Base-by-base conservation (phyloP, 257 asterid species). In the Nyctanthes arbortristis region DNA sequence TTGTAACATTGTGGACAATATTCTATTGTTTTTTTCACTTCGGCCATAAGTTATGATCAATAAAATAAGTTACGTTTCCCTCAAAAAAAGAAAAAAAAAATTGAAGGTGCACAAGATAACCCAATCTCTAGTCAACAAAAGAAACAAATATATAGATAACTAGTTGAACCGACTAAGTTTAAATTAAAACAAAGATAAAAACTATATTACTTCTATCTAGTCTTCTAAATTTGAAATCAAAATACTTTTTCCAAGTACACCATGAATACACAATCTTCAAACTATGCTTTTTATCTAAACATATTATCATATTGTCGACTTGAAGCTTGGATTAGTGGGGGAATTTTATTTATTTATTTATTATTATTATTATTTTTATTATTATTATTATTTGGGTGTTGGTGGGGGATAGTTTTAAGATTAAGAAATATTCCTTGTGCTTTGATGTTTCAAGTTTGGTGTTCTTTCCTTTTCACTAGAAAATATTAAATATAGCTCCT, bases 401-500 rank as follows among this genome's bases (percentile, higher is more conserved):
- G n/a, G n/a, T n/a, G n/a, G n/a, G n/a, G 52, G 8, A 16, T 14
- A 40, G 52, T 39, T 12, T 39, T 39, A 13, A n/a, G 47, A 13
- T 39, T 39, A 39, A 39, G 22, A 4, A 45, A 20, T 47, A n/a
- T n/a, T 10, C 11, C 27, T 68, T 34, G 36, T 24, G 9, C n/a
- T 20, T 6, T 37, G 22, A 61, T 61, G 65, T 30, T 65, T 37
- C 68, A 60, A 33, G 49, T 65, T 69, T 65, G 73, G 52, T 75
- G n/a, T 49, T 25, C 25, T 63, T 67, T 71, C 83, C 45, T 72
- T 71, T 58, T 71, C 83, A 18, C 54, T 63, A 56, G 32, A 58
- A 68, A 47, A 30, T n/a, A n/a, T n/a, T n/a, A n/a, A n/a, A n/a
- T n/a, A n/a, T 79, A 63, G 78, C 70, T 68, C 68, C 61, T 27